A percentile compares a stretch with the other conserved stretches of the same genome.
Evolutionary conservation across 129 eudicot genomes (phyloP).

Genomic region (Arctium minus): DNA sequence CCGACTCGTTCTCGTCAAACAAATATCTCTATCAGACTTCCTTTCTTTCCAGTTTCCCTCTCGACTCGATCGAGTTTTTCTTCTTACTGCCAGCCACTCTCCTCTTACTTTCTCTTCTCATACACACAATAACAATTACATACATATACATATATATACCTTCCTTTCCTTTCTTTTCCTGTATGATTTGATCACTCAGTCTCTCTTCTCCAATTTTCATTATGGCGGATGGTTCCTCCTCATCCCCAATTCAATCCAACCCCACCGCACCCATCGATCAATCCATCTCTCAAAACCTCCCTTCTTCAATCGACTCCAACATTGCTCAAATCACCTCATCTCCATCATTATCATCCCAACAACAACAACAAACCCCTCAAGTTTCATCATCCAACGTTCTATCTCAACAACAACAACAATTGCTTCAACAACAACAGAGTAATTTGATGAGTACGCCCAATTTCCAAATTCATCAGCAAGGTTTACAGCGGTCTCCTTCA

Average conservation of each 20-base stretch:
- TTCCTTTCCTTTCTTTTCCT: not conserved
- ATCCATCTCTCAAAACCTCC: constrained; percentile 25
- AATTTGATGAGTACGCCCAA: constrained; percentile 36
- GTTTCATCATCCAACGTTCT: constrained; percentile 23
- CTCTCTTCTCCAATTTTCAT: not conserved
- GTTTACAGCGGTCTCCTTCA: constrained; percentile 55
- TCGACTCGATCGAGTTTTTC: constrained; percentile 18
- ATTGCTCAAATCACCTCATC: constrained; percentile 34
- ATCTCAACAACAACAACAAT: constrained; percentile 40
- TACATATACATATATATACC: not conserved
- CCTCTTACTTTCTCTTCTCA: not conserved
- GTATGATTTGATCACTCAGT: constrained; percentile 2
- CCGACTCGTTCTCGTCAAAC: constrained; percentile 10
- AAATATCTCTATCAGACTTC: constrained; percentile 2
- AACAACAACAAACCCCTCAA: constrained; percentile 14
- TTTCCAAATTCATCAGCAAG: constrained; percentile 55
- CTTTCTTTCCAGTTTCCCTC: not conserved
- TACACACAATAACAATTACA: not conserved
- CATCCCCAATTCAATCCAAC: constrained; percentile 37
- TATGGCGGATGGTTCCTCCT: constrained; percentile 25
- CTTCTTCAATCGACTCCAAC: constrained; percentile 30
- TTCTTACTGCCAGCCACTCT: constrained; percentile 1
- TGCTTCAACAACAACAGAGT: constrained; percentile 35
- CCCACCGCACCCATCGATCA: constrained; percentile 11
- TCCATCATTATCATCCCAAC: constrained; percentile 26